Percentiles rank a stretch among this genome's conserved stretches.
Evolutionary conservation across 208 protist genomes (phyloP).

Genomic region (Endotrypanum monterogeii): DNA sequence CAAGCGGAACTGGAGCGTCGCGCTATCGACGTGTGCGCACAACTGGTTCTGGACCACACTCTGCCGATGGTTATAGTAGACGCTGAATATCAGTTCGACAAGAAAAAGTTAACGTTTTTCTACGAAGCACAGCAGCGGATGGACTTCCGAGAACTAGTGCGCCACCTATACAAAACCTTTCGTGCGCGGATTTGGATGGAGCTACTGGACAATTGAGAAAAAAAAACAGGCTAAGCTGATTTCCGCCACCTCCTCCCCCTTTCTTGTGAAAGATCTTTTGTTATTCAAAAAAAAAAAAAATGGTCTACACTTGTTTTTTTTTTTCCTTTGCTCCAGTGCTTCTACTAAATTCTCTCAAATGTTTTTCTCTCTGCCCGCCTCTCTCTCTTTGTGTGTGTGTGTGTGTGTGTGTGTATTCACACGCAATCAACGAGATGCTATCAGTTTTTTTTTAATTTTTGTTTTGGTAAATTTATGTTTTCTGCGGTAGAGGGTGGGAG

Average conservation of each 20-base stretch:
- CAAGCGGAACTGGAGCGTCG: slow-evolving; percentile 83
- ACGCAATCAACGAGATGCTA: too few species aligned
- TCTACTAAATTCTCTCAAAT: too few species aligned
- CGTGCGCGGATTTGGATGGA: slow-evolving; percentile 93
- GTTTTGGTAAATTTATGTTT: too few species aligned
- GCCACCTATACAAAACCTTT: slow-evolving; percentile 90
- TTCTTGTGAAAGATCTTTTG: background rate
- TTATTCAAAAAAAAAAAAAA: too few species aligned
- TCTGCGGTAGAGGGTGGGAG: too few species aligned
- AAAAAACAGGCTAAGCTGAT: background rate
- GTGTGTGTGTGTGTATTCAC: too few species aligned
- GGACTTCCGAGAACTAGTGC: slow-evolving; percentile 90
- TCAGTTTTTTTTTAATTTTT: too few species aligned
- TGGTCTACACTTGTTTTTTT: background rate
- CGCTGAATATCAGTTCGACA: slow-evolving; percentile 93
- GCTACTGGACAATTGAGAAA: slow-evolving; percentile 50
- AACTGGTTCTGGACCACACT: slow-evolving; percentile 81
- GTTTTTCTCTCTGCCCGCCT: too few species aligned
- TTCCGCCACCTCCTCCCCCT: background rate
- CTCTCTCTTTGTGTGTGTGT: too few species aligned
- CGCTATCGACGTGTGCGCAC: slow-evolving; percentile 77
- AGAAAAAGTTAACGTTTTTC: slow-evolving; percentile 93
- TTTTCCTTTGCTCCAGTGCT: background rate
- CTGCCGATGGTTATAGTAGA: slow-evolving; percentile 91
- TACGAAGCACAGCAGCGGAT: slow-evolving; percentile 88